A percentile compares a stretch with the other conserved stretches of the same genome.
Conservation (phyloP, 2,329 filamentous ascomycete genomes). For the Aspergillus puulaauensis region DNA sequence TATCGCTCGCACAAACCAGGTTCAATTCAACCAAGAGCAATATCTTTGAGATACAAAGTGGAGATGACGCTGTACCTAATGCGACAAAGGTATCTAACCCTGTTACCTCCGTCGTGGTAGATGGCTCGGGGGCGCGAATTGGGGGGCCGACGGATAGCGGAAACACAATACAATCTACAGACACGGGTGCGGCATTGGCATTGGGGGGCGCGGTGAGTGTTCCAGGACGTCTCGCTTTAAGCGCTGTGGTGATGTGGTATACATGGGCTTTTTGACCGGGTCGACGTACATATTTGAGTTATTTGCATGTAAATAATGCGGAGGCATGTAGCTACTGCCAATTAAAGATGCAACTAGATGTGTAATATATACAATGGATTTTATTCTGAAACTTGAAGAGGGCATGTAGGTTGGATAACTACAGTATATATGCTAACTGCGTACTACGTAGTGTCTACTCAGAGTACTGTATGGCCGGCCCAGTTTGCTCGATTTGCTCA, state of each 20-base stretch:
- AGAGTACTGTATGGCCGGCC: too few relatives aligned
- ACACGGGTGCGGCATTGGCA: constrained; percentile 16
- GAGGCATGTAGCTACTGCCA: too few relatives aligned
- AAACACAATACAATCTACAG: constrained; percentile 19
- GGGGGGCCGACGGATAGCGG: constrained; percentile 25
- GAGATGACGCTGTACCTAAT: constrained; percentile 50
- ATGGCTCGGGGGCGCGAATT: constrained; percentile 46
- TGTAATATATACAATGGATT: too few relatives aligned
- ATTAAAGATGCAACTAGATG: too few relatives aligned
- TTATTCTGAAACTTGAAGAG: too few relatives aligned
- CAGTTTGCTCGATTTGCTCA: too few relatives aligned
- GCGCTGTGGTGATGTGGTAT: constrained; percentile 25
- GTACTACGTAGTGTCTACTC: too few relatives aligned
- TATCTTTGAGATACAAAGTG: constrained; percentile 55
- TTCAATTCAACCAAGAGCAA: constrained; percentile 55
- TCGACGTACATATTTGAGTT: not conserved
- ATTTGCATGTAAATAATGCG: not conserved
- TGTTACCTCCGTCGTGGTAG: constrained; percentile 47
- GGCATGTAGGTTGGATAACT: too few relatives aligned
- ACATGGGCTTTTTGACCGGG: constrained; percentile 19
- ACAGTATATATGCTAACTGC: too few relatives aligned
- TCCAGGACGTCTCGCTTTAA: constrained; percentile 18
- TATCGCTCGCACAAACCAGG: constrained; percentile 60
- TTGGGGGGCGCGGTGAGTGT: constrained; percentile 12
- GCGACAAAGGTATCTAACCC: constrained; percentile 53